Conservation (phyloP, 2,329 filamentous ascomycete species). For the Orbilia oligospora region DNA sequence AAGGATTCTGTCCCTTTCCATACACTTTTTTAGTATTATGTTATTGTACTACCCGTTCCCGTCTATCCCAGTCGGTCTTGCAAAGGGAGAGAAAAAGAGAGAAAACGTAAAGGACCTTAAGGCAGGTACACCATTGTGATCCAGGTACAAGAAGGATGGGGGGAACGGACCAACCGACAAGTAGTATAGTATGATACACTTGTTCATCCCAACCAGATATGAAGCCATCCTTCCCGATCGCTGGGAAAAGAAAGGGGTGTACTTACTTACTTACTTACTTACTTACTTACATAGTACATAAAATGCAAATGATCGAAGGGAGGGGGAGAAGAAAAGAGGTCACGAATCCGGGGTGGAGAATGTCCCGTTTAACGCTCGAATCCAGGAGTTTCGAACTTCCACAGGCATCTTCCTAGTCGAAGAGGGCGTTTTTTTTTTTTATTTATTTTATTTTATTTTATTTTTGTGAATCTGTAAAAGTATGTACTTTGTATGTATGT, state of each 20-base stretch:
- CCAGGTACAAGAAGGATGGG: slow-evolving; percentile 24
- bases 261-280: too few relatives aligned
- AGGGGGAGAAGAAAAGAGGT: not conserved
- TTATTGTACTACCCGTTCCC: slow-evolving; percentile 39
- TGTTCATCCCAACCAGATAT: slow-evolving; percentile 30
- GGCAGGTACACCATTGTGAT: slow-evolving; percentile 27
- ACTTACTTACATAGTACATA: too few relatives aligned
- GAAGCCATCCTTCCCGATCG: slow-evolving; percentile 2
- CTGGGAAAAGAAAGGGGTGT: slow-evolving; percentile 6
- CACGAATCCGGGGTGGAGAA: slow-evolving; percentile 9
- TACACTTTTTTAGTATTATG: slow-evolving; percentile 30
- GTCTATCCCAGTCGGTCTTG: too few relatives aligned
- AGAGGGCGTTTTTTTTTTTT: slow-evolving; percentile 34
- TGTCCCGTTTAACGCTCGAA: not conserved
- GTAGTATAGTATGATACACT: slow-evolving; percentile 2
- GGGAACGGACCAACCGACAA: not conserved
- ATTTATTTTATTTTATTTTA: not conserved
- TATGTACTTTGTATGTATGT: too few relatives aligned
- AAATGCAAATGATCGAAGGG: not conserved
- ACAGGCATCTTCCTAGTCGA: slow-evolving; percentile 46
- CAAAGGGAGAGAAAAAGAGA: not conserved
- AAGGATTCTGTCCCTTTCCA: not conserved
- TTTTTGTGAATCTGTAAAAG: slow-evolving; percentile 2
- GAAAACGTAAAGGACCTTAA: not conserved
- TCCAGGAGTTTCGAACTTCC: slow-evolving; percentile 18